phyloP scores from a whole-genome alignment of 2,329 filamentous ascomycete species.

The Aureobasidium sp. region DNA sequence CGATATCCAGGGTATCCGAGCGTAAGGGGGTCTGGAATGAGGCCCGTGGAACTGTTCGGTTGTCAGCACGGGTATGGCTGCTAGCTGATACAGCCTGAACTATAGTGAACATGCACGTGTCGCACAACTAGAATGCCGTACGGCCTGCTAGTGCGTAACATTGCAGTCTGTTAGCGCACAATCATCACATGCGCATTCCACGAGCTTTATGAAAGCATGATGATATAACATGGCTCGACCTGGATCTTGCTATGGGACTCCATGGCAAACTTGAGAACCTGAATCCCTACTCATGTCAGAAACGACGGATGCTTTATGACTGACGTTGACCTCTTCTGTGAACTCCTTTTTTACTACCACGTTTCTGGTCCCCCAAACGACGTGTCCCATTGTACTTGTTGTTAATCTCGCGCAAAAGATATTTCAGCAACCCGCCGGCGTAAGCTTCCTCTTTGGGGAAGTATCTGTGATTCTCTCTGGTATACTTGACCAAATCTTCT shows the following conservation, averaged over 20 bases:
- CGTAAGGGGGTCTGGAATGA: constrained; percentile 3
- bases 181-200: neutral
- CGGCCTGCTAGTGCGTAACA: constrained; percentile 4
- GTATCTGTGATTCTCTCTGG: constrained; percentile 4
- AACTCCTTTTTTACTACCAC: neutral
- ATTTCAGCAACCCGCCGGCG: constrained; percentile 12
- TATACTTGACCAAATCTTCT: constrained; percentile 12
- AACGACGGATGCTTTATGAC: neutral
- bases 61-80: neutral
- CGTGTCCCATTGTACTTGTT: constrained; percentile 5
- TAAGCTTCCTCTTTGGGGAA: constrained; percentile 16
- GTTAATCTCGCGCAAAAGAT: constrained; percentile 13
- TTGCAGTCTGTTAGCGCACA: neutral
- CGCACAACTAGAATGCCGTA: neutral
- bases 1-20: neutral
- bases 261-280: neutral
- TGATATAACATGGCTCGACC: constrained; percentile 1
- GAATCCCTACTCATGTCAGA: neutral
- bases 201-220: neutral
- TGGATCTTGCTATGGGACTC: neutral
- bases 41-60: neutral
- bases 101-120: neutral
- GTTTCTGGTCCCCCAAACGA: neutral
- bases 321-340: neutral
- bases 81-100: neutral